Base-by-base conservation (phyloP, 1,139 yeast genomes). In the Groenewaldozyma auringiensis region DNA sequence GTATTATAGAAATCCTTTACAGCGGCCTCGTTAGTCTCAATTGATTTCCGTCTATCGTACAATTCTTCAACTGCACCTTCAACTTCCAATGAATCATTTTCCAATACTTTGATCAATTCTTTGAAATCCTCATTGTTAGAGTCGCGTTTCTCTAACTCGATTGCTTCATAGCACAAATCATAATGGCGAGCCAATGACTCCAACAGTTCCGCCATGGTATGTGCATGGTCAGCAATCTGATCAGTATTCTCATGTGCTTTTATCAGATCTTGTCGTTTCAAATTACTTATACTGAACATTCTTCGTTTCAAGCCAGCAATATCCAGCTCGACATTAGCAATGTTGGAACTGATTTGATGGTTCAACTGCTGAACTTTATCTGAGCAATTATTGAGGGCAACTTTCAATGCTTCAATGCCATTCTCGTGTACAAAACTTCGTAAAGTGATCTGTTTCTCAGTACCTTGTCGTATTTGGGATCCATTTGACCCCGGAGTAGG, bases 131-230 rank as follows among this genome's bases (percentile, higher is more conserved):
- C 53, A 3, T 44, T 47, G 3, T 51, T 54, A 1, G 39, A 44
- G 9, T 52, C 50, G n/a, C 46, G 46, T 16, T 46, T 29, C 14
- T 48, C 48, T 46, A 53, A 46, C 20, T 57, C 57, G 3, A 52
- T 46, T 1, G 66, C 64, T 45, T 74, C 69, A 2, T 66, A 54
- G 53, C 95, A 84, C 57, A 84, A 88, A 60, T 87, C 96, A 54
- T 79, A 86, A 63, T 88, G 96, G 46, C 78, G 76, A 4, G 95
- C 83, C 34, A 88, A 66, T 59, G 88, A 79, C 49, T 79, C 81
- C 33, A 88, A 66, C 17, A 83, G 67, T 6, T 75, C 71, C 0
- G 86, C 94, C 63, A 87, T 71, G 46, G 84, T 94, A 49, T 74
- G 72, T 45, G 87, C 95, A 46, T 82, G 66, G 0, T 53, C 53